Conservation (phyloP, 2,329 filamentous ascomycete genomes). For the Hymenoscyphus scutula region DNA sequence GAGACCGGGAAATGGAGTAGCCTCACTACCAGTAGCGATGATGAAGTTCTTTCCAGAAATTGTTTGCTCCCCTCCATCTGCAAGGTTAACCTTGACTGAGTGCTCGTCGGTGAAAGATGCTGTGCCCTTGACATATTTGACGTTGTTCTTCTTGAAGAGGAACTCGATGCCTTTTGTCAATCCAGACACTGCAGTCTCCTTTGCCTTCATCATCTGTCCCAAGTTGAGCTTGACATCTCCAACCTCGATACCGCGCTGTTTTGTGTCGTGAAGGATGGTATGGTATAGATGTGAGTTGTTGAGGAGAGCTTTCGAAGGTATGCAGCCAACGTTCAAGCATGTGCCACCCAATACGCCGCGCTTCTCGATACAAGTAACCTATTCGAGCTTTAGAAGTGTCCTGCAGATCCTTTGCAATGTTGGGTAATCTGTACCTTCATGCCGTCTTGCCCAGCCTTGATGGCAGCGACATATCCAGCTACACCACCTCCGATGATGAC, state of each 20-base stretch:
- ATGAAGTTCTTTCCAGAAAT: constrained; percentile 94
- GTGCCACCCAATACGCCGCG: constrained; percentile 92
- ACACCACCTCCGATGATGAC: constrained; percentile 98
- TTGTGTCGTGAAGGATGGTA: constrained; percentile 94
- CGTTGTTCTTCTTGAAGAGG: constrained; percentile 98
- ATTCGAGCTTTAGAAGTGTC: constrained; percentile 21
- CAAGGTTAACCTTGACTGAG: constrained; percentile 85
- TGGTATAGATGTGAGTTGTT: constrained; percentile 99
- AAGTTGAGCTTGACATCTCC: constrained; percentile 97
- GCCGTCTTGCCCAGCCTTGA: constrained; percentile 97
- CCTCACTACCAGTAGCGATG: constrained; percentile 93
- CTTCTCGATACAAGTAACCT: constrained; percentile 99
- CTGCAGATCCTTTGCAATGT: neutral
- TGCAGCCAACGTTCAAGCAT: constrained; percentile 98
- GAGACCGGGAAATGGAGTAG: constrained; percentile 93
- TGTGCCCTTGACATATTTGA: constrained; percentile 95
- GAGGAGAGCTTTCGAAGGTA: constrained; percentile 97
- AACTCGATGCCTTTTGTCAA: constrained; percentile 98
- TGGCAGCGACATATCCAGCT: constrained; percentile 96
- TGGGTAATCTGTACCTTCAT: constrained; percentile 68
- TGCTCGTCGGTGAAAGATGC: constrained; percentile 85
- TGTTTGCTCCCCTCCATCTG: constrained; percentile 86
- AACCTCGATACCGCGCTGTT: constrained; percentile 95
- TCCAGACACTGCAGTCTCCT: constrained; percentile 83
- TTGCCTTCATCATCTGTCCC: constrained; percentile 95